Evolutionary conservation across 2,329 filamentous ascomycete species (phyloP), one percentile per base, ranked within the genome.

Genomic region (Aspergillus persii): DNA sequence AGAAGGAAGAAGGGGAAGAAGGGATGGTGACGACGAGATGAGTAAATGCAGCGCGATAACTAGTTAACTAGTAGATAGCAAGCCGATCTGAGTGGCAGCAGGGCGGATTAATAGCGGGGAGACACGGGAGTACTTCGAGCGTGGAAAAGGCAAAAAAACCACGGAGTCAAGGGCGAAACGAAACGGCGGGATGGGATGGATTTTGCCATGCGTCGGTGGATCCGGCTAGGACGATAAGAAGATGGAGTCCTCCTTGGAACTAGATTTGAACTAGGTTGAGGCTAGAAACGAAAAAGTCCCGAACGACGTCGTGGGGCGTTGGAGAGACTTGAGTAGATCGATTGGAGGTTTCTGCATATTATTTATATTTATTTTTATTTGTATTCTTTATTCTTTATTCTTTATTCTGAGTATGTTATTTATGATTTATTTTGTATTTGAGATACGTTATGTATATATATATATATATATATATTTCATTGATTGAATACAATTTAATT

Each of bases 271-370:
- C 18, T 47, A 54, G 54, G 55, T 60, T 59, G 57, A 63, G 51
- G 60, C 61, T 62, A 62, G 60, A 65, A 66, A 65, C 61, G 61
- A 62, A 58, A 65, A 66, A 65, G 58, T 60, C 59, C 64, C 64
- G 63, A 62, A 63, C 51, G 56, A 26, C 50, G 48, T 23, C 57
- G 64, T 65, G 64, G 64, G 58, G 58, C 56, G 59, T 62, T 54
- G 53, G 56, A 23, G 46, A 58, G 31, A 57, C 39, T 18, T 47
- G 30, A 26, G 54, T 12, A 5, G 23, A n/a, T 9, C 26, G 31
- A 54, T 47, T 26, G 26, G 23, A 31, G 5, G 30, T 6, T 31
- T 31, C 30, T 31, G 30, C 5, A 31, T 31, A 31, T 31, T 23
- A 23, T 23, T 23, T 23, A n/a, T n/a, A n/a, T 23, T 23, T 23